Conservation (phyloP, 176 grass and related monocot species). For the Otatea glauca region DNA sequence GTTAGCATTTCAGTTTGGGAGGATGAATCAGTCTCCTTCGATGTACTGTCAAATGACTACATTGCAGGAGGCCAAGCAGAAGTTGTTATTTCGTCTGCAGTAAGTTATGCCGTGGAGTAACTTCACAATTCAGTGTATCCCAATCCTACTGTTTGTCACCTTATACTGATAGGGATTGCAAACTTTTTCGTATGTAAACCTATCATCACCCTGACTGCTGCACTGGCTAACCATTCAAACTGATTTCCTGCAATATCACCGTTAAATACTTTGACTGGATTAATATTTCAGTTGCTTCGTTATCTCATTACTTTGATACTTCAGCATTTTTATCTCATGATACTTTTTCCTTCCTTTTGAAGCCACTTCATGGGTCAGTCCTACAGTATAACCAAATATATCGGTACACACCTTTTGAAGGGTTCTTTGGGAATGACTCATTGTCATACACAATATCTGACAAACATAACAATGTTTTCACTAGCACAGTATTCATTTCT, state of each 20-base stretch:
- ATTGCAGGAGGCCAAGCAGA: conserved; percentile 49
- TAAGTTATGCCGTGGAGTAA: conserved; percentile 43
- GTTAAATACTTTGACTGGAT: not conserved
- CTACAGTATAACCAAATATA: conserved; percentile 50
- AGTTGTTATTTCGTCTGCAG: conserved; percentile 58
- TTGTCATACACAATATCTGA: conserved; percentile 76
- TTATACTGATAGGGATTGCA: not conserved
- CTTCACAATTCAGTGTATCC: not conserved
- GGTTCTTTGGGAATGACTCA: conserved; percentile 74
- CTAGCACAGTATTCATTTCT: conserved; percentile 60
- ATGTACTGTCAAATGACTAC: conserved; percentile 74
- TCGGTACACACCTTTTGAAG: conserved; percentile 77
- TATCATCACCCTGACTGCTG: not conserved
- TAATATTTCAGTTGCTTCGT: conserved; percentile 28
- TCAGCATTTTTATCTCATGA: conserved; percentile 28
- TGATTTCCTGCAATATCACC: not conserved
- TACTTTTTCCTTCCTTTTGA: conserved; percentile 36
- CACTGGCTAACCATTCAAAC: not conserved
- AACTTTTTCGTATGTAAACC: not conserved
- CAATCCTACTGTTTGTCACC: not conserved
- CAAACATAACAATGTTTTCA: conserved; percentile 52
- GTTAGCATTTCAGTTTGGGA: conserved; percentile 77
- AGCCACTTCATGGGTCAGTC: conserved; percentile 76
- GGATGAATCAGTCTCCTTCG: conserved; percentile 64
- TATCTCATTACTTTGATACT: not conserved